phyloP scores from a whole-genome alignment of 116 monocot genomes.

The Zostera marina region DNA sequence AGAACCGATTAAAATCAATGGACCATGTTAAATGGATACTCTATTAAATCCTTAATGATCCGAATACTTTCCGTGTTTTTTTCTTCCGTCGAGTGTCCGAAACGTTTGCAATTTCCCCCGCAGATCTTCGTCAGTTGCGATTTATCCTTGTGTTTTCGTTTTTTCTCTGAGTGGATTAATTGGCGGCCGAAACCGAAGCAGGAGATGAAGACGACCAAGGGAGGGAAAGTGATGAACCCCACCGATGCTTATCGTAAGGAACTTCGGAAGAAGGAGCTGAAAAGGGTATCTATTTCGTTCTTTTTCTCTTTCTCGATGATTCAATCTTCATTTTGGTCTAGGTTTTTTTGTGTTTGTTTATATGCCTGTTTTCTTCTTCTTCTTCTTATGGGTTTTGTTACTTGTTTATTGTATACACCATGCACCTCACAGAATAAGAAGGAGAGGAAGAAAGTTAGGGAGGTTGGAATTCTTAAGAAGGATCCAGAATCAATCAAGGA shows the following conservation, averaged over 20 bases:
- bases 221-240: slow-evolving; percentile 99
- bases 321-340: neutral
- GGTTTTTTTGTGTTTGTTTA: neutral
- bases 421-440: slow-evolving; percentile 65
- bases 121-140: too few species aligned
- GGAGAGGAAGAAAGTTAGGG: slow-evolving; percentile 96
- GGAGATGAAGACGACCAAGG: slow-evolving; percentile 97
- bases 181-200: neutral
- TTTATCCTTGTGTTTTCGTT: too few species aligned
- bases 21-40: too few species aligned
- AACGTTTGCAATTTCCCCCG: too few species aligned
- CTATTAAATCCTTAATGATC: too few species aligned
- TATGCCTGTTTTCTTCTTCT: neutral
- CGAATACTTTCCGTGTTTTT: too few species aligned
- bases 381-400: neutral
- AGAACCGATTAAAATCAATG: too few species aligned
- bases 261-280: slow-evolving; percentile 95
- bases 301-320: neutral
- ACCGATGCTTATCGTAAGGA: slow-evolving; percentile 96
- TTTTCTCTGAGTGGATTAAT: neutral
- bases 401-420: neutral
- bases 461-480: slow-evolving; percentile 95
- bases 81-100: too few species aligned
- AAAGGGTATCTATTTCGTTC: slow-evolving; percentile 32
- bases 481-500: slow-evolving; percentile 88